These are phyloP conservation scores for Hypsizygus marmoreus DNA, from an alignment of 768 basidiomycete species.

Conservation along the genomic window DNA sequence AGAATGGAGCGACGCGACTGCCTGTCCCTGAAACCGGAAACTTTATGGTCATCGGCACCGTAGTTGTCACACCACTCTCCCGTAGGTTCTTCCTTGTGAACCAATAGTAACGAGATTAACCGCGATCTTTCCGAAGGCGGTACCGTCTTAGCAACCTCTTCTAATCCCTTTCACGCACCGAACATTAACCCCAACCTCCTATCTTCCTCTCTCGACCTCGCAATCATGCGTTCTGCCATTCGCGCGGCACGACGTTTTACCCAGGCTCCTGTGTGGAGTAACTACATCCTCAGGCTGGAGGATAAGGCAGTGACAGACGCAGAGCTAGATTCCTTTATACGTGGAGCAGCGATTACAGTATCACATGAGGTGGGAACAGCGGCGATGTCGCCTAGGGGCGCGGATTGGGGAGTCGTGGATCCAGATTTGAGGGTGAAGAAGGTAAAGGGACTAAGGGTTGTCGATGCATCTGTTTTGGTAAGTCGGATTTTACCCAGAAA, in stretches of 20 bases:
- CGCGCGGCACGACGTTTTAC: constrained; percentile 24
- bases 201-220: constrained; percentile 25
- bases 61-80: constrained; percentile 28
- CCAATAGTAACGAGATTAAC: too few species aligned
- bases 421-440: constrained; percentile 40
- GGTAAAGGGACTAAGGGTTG: constrained; percentile 35
- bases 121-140: constrained; percentile 26
- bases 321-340: constrained; percentile 29
- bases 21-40: constrained; percentile 26
- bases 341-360: constrained; percentile 25
- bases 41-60: constrained; percentile 27
- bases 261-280: constrained; percentile 25
- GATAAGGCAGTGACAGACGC: constrained; percentile 30
- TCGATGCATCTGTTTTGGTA: constrained; percentile 40
- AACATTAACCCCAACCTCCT: constrained; percentile 53
- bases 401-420: constrained; percentile 36
- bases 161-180: constrained; percentile 43
- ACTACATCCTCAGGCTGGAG: constrained; percentile 22
- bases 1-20: constrained; percentile 24
- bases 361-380: constrained; percentile 37
- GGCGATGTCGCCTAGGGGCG: constrained; percentile 30
- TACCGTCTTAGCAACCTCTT: constrained; percentile 35
- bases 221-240: constrained; percentile 29
- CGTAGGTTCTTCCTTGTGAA: constrained; percentile 17
- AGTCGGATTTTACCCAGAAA: constrained; percentile 15